Base-by-base conservation (phyloP, 2,329 filamentous ascomycete genomes). In the Fulvia fulva region DNA sequence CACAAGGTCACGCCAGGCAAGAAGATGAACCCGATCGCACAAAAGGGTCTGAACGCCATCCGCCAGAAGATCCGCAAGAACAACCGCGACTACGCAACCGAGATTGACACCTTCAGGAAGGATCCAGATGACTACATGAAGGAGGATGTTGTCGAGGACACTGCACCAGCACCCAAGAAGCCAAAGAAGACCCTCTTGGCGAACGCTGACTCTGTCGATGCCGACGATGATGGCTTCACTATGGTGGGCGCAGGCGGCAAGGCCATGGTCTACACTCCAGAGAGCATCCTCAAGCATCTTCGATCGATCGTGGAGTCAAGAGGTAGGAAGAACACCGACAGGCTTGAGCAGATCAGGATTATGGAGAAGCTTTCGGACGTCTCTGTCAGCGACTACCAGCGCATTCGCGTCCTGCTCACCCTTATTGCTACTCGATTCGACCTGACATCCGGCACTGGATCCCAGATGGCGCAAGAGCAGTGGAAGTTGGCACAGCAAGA, bases 51-150 rank as follows among this genome's bases (percentile, higher is more conserved):
- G 71, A 99, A 97, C 76, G 91, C 92, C 63, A 90, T 97, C 72
- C 96, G 97, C 80, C 94, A 99, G 77, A 92, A 92, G 79, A 91
- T 99, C 81, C 92, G 93, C 85, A 97, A 97, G 85, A 93, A 93
- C 79, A 96, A 93, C 83, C 95, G 96, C 79, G 93, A 97, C 65
- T 93, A 93, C 78, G 85, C 90, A 71, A 81, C 83, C 62, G 90
- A 96, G 72, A 88, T 99, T 69, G 91, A 96, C 68, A 84, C 87
- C 64, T 99, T 93, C 80, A 84, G 89, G 67, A 87, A 85, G 63
- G 86, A 96, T 75, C 91, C 93, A 76, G 91, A 93, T 64, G 86
- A 79, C 19, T 97, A 88, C 78, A 91, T 97, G 89, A 86, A 89
- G 74, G 90, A 89, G 46, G 87, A 91, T 22, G 87, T 90, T 53